Evolutionary conservation across 2,329 filamentous ascomycete species (phyloP).

Genomic region (Atkinsonella texensis): DNA sequence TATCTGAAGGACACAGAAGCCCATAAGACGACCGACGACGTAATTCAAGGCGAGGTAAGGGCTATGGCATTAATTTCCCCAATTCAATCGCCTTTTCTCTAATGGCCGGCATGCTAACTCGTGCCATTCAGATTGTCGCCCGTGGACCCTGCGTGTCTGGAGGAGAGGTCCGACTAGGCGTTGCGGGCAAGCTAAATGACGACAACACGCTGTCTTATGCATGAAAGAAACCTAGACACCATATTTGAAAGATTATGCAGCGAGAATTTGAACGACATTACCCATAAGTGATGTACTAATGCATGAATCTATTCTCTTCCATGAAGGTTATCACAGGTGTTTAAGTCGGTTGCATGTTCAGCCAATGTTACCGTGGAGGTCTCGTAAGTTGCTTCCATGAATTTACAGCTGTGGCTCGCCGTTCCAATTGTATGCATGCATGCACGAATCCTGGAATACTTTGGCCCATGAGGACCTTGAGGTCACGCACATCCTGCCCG

Average conservation of each 20-base stretch:
- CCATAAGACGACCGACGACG: constrained; percentile 51
- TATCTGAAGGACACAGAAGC: constrained; percentile 51
- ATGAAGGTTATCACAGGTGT: background rate
- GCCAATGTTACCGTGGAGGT: background rate
- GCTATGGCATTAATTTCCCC: background rate
- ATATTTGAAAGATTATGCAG: no score
- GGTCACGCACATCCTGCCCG: background rate
- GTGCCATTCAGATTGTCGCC: constrained; percentile 48
- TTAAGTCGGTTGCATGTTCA: background rate
- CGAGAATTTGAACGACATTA: background rate
- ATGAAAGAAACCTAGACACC: constrained; percentile 11
- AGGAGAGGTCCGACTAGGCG: constrained; percentile 49
- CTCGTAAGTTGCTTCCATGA: background rate
- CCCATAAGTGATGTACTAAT: background rate
- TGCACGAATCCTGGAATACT: background rate
- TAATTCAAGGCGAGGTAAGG: constrained; percentile 50
- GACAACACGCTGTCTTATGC: constrained; percentile 61
- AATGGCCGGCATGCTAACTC: background rate
- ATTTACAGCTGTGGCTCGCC: background rate
- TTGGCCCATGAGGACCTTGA: background rate
- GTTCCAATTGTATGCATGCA: background rate
- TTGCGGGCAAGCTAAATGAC: constrained; percentile 51
- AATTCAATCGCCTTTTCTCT: background rate
- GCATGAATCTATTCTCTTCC: background rate
- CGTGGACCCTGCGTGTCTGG: constrained; percentile 63